Conservation (phyloP, 1,284 basidiomycete genomes). For the Irpex lacteus region DNA sequence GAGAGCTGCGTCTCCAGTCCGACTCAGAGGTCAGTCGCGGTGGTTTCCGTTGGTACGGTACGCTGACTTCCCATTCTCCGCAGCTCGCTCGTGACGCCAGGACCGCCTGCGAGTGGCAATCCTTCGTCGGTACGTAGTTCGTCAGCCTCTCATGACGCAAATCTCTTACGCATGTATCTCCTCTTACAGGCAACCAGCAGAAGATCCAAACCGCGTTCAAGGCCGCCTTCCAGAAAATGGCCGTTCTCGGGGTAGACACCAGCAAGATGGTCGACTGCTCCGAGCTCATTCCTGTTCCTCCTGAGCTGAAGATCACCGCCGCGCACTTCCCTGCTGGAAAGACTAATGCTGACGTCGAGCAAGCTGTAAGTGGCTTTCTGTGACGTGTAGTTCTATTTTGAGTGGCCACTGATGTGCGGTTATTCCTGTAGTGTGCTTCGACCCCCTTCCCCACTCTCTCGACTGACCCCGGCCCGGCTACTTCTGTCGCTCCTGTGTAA, state of each 20-base stretch:
- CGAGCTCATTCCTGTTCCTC: conserved; percentile 29
- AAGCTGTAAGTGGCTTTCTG: conserved; percentile 20
- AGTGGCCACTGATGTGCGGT: background rate
- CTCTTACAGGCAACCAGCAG: conserved; percentile 21
- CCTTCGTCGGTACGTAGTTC: conserved; percentile 18
- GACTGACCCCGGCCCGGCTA: conserved; percentile 30
- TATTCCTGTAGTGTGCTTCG: conserved; percentile 14
- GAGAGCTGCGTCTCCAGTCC: conserved; percentile 35
- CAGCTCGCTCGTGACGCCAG: conserved; percentile 25
- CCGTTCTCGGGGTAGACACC: conserved; percentile 26
- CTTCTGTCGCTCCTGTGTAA: conserved; percentile 29
- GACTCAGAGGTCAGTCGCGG: conserved; percentile 21
- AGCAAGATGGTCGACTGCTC: conserved; percentile 22
- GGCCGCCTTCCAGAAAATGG: conserved; percentile 29
- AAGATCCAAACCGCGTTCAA: conserved; percentile 27
- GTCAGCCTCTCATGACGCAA: background rate
- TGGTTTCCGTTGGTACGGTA: background rate
- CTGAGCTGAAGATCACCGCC: conserved; percentile 15
- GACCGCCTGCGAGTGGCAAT: conserved; percentile 35
- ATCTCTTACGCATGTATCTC: background rate
- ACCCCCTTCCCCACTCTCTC: conserved; percentile 29
- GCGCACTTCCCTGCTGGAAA: conserved; percentile 24
- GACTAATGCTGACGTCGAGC: conserved; percentile 23
- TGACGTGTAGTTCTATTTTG: background rate
- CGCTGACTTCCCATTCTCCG: background rate